Base-by-base conservation (phyloP, 1,139 yeast genomes). In the Waltiozyma sp. region DNA sequence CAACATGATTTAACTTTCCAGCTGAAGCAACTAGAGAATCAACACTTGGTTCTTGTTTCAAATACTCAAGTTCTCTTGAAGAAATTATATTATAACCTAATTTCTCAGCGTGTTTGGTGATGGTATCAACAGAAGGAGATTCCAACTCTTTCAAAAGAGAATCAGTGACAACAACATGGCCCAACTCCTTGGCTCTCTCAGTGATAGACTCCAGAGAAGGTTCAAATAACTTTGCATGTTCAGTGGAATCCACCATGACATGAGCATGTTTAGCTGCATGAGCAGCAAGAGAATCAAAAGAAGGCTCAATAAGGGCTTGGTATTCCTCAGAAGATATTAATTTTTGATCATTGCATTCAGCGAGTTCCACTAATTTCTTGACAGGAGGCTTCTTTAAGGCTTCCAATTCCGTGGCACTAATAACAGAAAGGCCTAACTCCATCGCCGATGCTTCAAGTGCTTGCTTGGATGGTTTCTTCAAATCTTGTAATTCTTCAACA, bases 61-160 rank as follows among this genome's bases (percentile, higher is more conserved):
- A 26, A 11, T 26, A 4, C 4, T 14, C n/a, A 14, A 26, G n/a
- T 26, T 26, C 31, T 10, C 14, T 10, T 6, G 13, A 10, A 14
- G 13, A 14, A 26, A 26, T 26, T 7, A 26, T 14, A 7, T 26
- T 26, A 10, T 26, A 26, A 26, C 31, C 31, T 26, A 7, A 14
- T 7, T 26, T 14, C 10, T 26, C 19, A 11, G 53, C 54, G 19
- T 44, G 42, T 1, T 31, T 19, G 1, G 40, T 35, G 18, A 53
- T 37, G 38, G 43, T 45, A 23, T 49, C 53, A 15, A 49, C 19
- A 2, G 51, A 38, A 28, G 58, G 56, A 11, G 43, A 33, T 14
- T 41, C 38, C 18, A 52, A 41, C n/a, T 41, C 43, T 1, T 40
- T 21, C 38, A 37, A 45, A 33, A 44, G 44, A 39, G 45, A 48